Conservation (phyloP, 2,329 filamentous ascomycete genomes). For the Fusarium haematococcum region DNA sequence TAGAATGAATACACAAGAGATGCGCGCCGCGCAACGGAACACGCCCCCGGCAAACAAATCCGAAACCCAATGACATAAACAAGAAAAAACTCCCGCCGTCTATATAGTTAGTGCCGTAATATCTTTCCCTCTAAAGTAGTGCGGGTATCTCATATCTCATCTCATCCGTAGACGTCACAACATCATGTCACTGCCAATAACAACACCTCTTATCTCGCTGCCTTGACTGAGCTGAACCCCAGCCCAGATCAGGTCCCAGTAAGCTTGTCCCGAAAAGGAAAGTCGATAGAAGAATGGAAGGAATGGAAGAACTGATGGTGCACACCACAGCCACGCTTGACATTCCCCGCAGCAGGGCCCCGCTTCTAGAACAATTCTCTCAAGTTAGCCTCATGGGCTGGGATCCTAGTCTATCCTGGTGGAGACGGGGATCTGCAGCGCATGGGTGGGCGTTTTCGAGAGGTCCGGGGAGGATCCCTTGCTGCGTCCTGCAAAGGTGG, state of each 20-base stretch:
- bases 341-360: constrained; percentile 33
- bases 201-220: constrained; percentile 33
- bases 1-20: constrained; percentile 13
- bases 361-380: constrained; percentile 51
- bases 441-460: constrained; percentile 32
- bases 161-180: constrained; percentile 30
- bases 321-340: constrained; percentile 34
- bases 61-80: constrained; percentile 1
- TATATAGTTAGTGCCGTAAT: constrained; percentile 26
- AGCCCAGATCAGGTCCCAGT: constrained; percentile 8
- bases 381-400: constrained; percentile 41
- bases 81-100: constrained; percentile 31
- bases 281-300: constrained; percentile 37
- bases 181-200: constrained; percentile 31
- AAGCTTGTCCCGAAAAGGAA: constrained; percentile 27
- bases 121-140: constrained; percentile 24
- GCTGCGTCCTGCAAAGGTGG: constrained; percentile 1
- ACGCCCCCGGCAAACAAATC: constrained; percentile 3
- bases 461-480: constrained; percentile 13
- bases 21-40: constrained; percentile 15
- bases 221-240: constrained; percentile 23
- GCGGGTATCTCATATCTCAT: constrained; percentile 33
- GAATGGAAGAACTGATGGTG: constrained; percentile 36
- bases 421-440: constrained; percentile 31
- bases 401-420: background rate